Conservation (phyloP, 345 rosid species). For the Pelargonium nanum region DNA sequence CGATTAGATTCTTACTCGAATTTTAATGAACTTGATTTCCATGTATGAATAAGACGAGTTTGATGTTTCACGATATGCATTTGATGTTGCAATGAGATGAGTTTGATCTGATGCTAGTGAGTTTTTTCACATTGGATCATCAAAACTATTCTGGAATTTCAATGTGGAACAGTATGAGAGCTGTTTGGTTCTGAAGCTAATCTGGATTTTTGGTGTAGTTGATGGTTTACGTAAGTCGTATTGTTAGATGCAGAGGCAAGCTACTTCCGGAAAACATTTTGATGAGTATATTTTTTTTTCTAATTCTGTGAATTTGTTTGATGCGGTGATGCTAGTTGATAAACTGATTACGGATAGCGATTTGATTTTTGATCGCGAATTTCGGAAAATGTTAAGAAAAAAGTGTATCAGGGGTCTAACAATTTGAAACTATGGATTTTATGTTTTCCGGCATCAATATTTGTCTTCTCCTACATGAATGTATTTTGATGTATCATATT, state of each 20-base stretch:
- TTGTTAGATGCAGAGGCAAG: neutral
- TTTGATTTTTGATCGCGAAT: neutral
- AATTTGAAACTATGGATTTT: too few species aligned
- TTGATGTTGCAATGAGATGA: neutral
- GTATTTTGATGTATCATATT: too few species aligned
- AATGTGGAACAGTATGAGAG: too few species aligned
- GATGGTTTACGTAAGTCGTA: neutral
- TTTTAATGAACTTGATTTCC: neutral
- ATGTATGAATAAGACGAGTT: neutral
- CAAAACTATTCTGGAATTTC: neutral
- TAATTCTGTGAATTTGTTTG: neutral
- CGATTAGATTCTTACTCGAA: too few species aligned
- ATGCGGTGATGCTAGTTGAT: neutral
- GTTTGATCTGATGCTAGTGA: too few species aligned
- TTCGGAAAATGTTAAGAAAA: neutral
- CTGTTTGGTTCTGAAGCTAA: neutral
- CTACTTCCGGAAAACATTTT: neutral
- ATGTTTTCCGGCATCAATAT: too few species aligned
- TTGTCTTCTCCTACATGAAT: too few species aligned
- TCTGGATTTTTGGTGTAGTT: neutral
- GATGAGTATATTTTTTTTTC: too few species aligned
- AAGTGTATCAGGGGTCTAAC: neutral
- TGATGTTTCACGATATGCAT: neutral
- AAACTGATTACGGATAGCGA: neutral
- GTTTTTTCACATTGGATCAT: too few species aligned